Base-by-base conservation (phyloP, 257 asterid species). In the Plantago elongata region DNA sequence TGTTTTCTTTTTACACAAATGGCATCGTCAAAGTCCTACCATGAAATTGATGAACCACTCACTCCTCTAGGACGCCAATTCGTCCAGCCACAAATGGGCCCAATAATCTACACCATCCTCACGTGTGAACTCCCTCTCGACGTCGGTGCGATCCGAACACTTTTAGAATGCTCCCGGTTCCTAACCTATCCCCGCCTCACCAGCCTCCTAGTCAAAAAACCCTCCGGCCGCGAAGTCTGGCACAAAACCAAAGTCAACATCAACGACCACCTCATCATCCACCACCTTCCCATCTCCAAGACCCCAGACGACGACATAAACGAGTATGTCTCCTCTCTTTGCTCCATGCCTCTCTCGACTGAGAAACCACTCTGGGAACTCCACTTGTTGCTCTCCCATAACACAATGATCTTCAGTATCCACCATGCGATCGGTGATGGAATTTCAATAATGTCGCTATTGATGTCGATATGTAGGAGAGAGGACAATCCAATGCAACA, bases 351-450 rank as follows among this genome's bases (percentile, higher is more conserved):
- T 0, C 69, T 87, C n/a, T 30, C 79, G 54, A 17, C 67, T 9
- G 85, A 84, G 13, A 87, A 87, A 54, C 96, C 96, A 1, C 17
- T 88, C 11, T 88, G 94, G 96, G 96, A 88, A 63, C 47, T 88
- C 5, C 96, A 85, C 47, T 54, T 83, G 0, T 77, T 88, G 6
- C 62, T 73, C 66, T 90, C 87, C n/a, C 96, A 85, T 55, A 81
- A 66, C 0, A 69, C 79, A 61, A 61, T 37, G 10, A 76, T 88
- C 9, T 68, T 85, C 68, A 83, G 96, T 3, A 65, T 83, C 63
- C 96, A 88, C 72, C 96, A 88, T 77, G 84, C 94, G 52, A 81
- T 88, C 2, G 96, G 96, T 13, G 96, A 88, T 64, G 96, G 96
- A 43, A 71, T 83, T 30, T 85, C 96, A 4, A 37, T 87, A 18